Evolutionary conservation across 139 green algal species (phyloP).

Genomic region (Choricystis sp.): DNA sequence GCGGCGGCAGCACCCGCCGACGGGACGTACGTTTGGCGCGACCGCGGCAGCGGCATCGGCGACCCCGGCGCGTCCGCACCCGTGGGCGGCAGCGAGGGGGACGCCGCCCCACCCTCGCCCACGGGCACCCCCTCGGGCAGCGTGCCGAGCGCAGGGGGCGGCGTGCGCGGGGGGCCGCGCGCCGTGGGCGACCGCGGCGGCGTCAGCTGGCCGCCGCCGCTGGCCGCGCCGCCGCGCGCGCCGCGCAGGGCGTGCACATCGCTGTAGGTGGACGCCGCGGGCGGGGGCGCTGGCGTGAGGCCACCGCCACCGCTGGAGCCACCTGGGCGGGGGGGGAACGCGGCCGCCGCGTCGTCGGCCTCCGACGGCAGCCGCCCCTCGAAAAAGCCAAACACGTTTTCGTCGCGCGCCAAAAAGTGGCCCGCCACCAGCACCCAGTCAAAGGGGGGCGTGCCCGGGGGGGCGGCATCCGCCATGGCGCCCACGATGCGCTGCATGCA

Average conservation of each 20-base stretch:
- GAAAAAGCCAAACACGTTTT: constrained; percentile 89
- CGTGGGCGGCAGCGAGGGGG: background rate
- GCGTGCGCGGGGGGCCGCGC: no score
- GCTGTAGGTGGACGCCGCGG: background rate
- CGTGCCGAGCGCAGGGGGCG: no score
- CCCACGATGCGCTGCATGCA: constrained; percentile 68
- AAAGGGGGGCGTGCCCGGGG: constrained; percentile 16
- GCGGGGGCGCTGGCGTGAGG: background rate
- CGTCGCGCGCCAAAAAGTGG: constrained; percentile 85
- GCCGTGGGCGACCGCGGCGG: background rate
- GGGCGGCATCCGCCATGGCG: constrained; percentile 16
- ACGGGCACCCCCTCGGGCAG: no score
- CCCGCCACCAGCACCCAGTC: constrained; percentile 71
- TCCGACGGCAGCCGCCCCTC: constrained; percentile 32
- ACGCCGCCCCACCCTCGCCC: background rate
- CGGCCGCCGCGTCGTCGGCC: background rate
- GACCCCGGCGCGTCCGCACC: background rate
- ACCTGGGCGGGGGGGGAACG: background rate
- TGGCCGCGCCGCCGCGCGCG: no score
- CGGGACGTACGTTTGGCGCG: constrained; percentile 2
- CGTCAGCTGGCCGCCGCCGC: no score
- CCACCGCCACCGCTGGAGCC: background rate
- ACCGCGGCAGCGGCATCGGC: constrained; percentile 1
- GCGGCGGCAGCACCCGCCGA: background rate
- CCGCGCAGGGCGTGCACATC: background rate